Base-by-base conservation (phyloP, 164 flowering plant species). In the Cinnamomum micranthum region DNA sequence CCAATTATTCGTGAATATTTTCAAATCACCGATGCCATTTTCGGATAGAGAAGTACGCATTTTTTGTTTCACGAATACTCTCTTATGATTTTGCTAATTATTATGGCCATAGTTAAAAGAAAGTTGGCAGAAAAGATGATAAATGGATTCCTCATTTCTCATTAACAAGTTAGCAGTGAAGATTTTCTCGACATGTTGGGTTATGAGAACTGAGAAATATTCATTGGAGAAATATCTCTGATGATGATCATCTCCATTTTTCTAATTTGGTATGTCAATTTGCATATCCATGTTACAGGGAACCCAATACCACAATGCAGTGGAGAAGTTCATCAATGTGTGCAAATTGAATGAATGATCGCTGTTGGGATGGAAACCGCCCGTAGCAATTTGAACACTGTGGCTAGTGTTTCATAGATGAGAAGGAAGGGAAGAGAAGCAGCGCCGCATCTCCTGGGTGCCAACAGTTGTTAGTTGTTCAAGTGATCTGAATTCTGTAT, bases 271-370 rank as follows among this genome's bases (percentile, higher is more conserved):
- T 70, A 5, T 23, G 64, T 50, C 55, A n/a, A 67, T 64, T 35
- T 14, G 11, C 51, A 19, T 20, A 23, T 50, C 70, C 41, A 25
- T 10, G 73, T 67, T n/a, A 51, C 94, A 95, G 99, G 99, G 98
- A 74, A 92, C 95, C 22, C 99, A 93, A 71, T 95, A 93, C 83
- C 98, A 89, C 76, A 92, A 90, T 78, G 99, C 99, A 17, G 89
- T 93, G 35, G 94, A 90, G 89, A 92, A 94, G 84, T 95, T 92
- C 78, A 84, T 91, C 1, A 82, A 89, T 28, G 87, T 92, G 0
- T 95, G 97, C 88, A 91, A 92, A 79, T 83, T 94, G 84, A 87
- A 80, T 27, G 85, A 86, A 70, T 86, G 63, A 81, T 64, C 28
- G n/a, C 55, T 10, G 27, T 27, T 31, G 41, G 70, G 41, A 22